Conservation (phyloP, 768 basidiomycete genomes). For the Hypholoma fasciculare region DNA sequence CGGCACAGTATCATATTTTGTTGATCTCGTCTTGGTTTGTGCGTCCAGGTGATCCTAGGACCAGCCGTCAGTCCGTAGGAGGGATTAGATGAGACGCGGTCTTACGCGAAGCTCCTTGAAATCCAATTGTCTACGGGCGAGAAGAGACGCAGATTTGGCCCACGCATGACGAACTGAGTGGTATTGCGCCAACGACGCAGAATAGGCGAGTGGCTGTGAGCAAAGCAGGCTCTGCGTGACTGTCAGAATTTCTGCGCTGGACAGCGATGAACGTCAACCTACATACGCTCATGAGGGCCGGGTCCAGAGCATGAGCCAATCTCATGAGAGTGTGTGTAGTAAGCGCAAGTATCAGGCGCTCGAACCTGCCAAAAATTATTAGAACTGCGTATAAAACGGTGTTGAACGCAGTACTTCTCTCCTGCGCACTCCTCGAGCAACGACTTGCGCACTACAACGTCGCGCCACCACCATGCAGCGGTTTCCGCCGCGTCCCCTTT, state of each 20-base stretch:
- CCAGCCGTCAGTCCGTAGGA: neutral
- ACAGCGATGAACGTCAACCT: slow-evolving; percentile 11
- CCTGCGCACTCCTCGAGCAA: slow-evolving; percentile 55
- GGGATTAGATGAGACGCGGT: neutral
- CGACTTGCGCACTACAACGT: slow-evolving; percentile 55
- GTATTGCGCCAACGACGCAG: slow-evolving; percentile 28
- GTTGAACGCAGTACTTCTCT: slow-evolving; percentile 35
- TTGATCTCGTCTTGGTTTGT: neutral
- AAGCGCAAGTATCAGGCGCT: slow-evolving; percentile 48
- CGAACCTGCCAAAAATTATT: slow-evolving; percentile 38
- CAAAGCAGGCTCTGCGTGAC: slow-evolving; percentile 25
- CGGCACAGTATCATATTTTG: slow-evolving; percentile 24
- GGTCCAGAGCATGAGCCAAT: slow-evolving; percentile 14
- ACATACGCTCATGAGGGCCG: slow-evolving; percentile 23
- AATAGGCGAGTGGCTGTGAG: slow-evolving; percentile 34
- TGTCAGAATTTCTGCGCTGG: neutral
- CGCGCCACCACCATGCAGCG: slow-evolving; percentile 54
- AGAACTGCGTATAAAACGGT: neutral
- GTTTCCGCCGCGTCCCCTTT: slow-evolving; percentile 5
- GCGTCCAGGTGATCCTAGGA: neutral
- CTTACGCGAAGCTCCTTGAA: slow-evolving; percentile 28
- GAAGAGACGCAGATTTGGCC: slow-evolving; percentile 34
- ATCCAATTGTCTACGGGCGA: slow-evolving; percentile 33
- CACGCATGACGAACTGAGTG: slow-evolving; percentile 33
- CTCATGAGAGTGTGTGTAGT: slow-evolving; percentile 51